Base-by-base conservation (phyloP, 768 basidiomycete species). In the Pleurotus platypus region DNA sequence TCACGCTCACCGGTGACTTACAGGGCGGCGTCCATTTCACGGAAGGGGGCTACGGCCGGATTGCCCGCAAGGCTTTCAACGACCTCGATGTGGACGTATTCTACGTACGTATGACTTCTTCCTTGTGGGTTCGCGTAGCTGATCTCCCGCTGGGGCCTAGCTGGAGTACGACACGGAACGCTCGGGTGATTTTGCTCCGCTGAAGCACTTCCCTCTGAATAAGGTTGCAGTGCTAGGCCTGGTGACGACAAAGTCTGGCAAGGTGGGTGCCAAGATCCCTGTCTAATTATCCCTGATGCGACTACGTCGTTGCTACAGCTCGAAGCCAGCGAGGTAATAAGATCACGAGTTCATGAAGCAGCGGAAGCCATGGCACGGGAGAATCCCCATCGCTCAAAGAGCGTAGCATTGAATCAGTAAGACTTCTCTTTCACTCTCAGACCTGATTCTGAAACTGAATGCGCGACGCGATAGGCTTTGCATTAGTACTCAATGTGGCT, bases 131-230 rank as follows among this genome's bases (percentile, higher is more conserved):
- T 38, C 38, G 16, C n/a, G 11, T 51, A 43, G 58, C 50, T 35
- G 45, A 49, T 70, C 65, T 62, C 9, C 30, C 30, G 8, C 30
- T 35, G 30, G 30, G 30, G 30, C 30, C 30, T 60, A 80, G 84
- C 75, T 87, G 39, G 84, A 86, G 68, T 86, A 84, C 65, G 85
- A 87, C 67, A 81, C 79, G n/a, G 78, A 78, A 59, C 82, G 84
- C 48, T 78, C 83, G 1, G 85, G 85, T 24, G 77, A 81, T 57
- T 86, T 86, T 61, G 62, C 72, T 57, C 81, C 84, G n/a, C 74
- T 86, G 12, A 78, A 72, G 65, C 64, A 73, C 60, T 71, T 86
- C 9, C 84, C 84, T 1, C 66, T 70, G 6, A 71, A 76, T 60
- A 80, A 78, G 62, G 69, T 72, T 11, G 79, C 66, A 20, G 79